A percentile compares a stretch with the other conserved stretches of the same genome.
Evolutionary conservation across 768 basidiomycete species (phyloP).

Genomic region (Tylopilus sp.): DNA sequence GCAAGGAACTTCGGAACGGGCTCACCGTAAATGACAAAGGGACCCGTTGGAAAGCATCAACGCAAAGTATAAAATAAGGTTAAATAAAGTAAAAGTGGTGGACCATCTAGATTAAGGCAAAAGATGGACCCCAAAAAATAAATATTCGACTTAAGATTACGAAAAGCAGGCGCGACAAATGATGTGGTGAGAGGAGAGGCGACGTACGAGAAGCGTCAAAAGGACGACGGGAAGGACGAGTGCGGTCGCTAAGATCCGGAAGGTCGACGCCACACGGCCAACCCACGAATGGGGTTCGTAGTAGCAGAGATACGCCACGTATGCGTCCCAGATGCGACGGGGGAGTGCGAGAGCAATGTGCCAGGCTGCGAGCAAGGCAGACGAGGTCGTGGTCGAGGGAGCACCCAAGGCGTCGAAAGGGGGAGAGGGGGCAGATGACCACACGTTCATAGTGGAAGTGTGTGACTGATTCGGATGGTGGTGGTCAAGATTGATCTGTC

Average conservation of each 20-base stretch:
- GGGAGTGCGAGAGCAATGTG: constrained; percentile 28
- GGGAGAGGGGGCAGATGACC: constrained; percentile 6
- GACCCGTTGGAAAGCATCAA: background rate
- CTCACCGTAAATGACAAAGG: constrained; percentile 7
- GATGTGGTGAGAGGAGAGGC: background rate
- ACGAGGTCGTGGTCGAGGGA: constrained; percentile 7
- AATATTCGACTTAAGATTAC: constrained; percentile 8
- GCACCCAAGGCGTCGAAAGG: constrained; percentile 6
- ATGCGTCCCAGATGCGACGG: constrained; percentile 52
- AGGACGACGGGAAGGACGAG: constrained; percentile 48
- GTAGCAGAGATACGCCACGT: constrained; percentile 60
- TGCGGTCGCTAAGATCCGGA: constrained; percentile 60
- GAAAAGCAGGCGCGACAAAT: background rate
- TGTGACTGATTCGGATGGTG: constrained; percentile 5
- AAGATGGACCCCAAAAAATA: constrained; percentile 2
- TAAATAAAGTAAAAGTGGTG: constrained; percentile 3
- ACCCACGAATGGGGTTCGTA: constrained; percentile 69
- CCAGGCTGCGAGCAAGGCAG: constrained; percentile 18
- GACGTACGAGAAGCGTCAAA: constrained; percentile 63
- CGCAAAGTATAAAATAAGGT: constrained; percentile 7
- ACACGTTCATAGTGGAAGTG: constrained; percentile 4
- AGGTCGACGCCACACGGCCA: constrained; percentile 55
- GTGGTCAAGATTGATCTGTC: background rate
- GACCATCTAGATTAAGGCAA: constrained; percentile 2
- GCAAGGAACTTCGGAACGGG: constrained; percentile 12